phyloP scores from a whole-genome alignment of 176 grass and related monocot species.

The Alloteropsis semialata region DNA sequence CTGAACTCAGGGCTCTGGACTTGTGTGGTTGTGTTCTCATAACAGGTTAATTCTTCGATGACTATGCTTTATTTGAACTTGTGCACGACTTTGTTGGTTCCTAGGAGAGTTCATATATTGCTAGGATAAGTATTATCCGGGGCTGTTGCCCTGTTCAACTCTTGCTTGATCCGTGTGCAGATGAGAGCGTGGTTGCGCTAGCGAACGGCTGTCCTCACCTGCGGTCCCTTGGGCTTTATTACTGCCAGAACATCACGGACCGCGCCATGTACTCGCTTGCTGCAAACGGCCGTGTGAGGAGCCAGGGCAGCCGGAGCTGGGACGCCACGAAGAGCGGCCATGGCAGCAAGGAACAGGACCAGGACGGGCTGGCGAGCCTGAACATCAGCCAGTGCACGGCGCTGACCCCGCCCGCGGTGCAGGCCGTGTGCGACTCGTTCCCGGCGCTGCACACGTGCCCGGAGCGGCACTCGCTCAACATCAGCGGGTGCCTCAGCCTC shows the following conservation, averaged over 20 bases:
- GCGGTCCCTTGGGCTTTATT: conserved; percentile 71
- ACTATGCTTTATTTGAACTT: neutral
- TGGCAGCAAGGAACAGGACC: neutral
- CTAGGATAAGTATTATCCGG: neutral
- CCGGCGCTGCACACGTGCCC: conserved; percentile 81
- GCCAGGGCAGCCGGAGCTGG: conserved; percentile 41
- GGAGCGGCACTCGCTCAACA: conserved; percentile 77
- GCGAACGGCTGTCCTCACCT: conserved; percentile 60
- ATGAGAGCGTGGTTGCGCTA: conserved; percentile 81
- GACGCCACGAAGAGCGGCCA: conserved; percentile 10
- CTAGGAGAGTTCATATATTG: neutral
- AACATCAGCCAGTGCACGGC: conserved; percentile 96
- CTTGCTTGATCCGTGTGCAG: conserved; percentile 12
- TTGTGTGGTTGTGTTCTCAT: conserved; percentile 88
- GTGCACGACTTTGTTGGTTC: neutral
- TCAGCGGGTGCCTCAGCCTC: conserved; percentile 90
- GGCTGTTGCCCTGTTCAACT: neutral
- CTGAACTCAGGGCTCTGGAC: conserved; percentile 69
- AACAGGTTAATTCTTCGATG: conserved; percentile 41
- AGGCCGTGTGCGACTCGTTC: conserved; percentile 83
- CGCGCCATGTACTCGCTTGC: conserved; percentile 85
- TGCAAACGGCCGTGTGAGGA: conserved; percentile 54
- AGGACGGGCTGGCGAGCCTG: conserved; percentile 60
- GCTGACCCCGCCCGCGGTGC: conserved; percentile 75
- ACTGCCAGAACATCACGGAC: conserved; percentile 94